Conservation (phyloP, 208 protist species). For the Crithidia bombi region DNA sequence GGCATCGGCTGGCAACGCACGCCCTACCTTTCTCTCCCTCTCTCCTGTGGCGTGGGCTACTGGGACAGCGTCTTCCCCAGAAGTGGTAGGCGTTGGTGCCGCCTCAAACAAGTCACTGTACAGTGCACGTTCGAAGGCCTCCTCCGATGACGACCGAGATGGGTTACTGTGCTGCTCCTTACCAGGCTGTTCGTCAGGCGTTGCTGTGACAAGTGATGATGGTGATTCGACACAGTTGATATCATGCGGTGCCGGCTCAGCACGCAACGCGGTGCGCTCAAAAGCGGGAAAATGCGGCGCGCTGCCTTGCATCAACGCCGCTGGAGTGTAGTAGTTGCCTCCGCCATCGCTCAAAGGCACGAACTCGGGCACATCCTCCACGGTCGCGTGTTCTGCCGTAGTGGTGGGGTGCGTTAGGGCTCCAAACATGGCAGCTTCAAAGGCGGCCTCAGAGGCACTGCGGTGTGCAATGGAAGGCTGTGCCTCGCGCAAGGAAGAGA, state of each 20-base stretch:
- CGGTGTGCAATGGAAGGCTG: not conserved
- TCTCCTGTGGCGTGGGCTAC: not conserved
- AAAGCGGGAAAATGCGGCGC: no score
- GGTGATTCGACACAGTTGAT: not conserved
- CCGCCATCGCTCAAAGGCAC: no score
- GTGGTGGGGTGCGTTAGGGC: constrained; percentile 1
- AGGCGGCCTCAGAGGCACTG: constrained; percentile 12
- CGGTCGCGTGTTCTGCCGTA: not conserved
- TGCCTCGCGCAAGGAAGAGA: not conserved
- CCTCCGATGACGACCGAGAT: not conserved
- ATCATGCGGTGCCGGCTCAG: not conserved
- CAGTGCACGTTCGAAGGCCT: constrained; percentile 19
- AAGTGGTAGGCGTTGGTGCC: not conserved
- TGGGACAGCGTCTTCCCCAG: not conserved
- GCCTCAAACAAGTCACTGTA: constrained; percentile 4
- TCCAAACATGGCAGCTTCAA: constrained; percentile 24
- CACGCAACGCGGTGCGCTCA: no score
- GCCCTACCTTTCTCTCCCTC: no score
- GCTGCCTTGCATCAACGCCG: not conserved
- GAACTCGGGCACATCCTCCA: no score
- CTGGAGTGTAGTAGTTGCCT: no score
- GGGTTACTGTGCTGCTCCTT: not conserved
- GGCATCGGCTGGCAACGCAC: no score
- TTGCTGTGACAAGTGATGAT: not conserved
- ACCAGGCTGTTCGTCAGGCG: not conserved